Conservation (phyloP, 2,329 filamentous ascomycete species). For the Pyrenochaeta sp. region DNA sequence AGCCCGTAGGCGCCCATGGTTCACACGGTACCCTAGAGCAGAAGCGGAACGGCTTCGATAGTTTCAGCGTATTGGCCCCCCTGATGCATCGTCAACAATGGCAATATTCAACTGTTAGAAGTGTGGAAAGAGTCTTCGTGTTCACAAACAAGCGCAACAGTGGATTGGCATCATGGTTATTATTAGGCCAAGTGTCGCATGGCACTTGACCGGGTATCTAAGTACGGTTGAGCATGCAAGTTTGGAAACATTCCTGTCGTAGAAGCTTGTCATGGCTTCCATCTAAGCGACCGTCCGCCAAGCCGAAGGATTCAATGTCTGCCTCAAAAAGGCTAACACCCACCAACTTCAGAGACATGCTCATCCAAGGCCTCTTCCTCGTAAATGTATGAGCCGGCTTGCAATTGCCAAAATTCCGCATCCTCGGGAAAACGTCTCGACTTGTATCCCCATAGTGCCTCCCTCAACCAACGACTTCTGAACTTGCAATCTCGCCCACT, state of each 20-base stretch:
- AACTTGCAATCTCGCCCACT: neutral
- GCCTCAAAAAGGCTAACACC: neutral
- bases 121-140: neutral
- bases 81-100: too few relatives aligned
- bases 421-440: neutral
- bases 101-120: too few relatives aligned
- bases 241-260: neutral
- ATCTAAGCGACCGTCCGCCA: neutral
- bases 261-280: neutral
- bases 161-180: conserved; percentile 1
- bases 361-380: neutral
- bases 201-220: conserved; percentile 1
- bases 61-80: too few relatives aligned
- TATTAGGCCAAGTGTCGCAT: conserved; percentile 2
- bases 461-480: neutral
- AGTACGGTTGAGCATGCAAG: neutral
- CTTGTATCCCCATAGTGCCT: neutral
- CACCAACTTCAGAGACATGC: neutral
- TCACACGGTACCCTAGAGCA: too few relatives aligned
- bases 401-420: conserved; percentile 1
- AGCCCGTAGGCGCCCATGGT: too few relatives aligned
- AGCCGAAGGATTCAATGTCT: neutral
- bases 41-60: too few relatives aligned
- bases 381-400: neutral
- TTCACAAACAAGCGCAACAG: neutral